Conservation (phyloP, 2,329 filamentous ascomycete genomes). For the Harringtonia lauricola region DNA sequence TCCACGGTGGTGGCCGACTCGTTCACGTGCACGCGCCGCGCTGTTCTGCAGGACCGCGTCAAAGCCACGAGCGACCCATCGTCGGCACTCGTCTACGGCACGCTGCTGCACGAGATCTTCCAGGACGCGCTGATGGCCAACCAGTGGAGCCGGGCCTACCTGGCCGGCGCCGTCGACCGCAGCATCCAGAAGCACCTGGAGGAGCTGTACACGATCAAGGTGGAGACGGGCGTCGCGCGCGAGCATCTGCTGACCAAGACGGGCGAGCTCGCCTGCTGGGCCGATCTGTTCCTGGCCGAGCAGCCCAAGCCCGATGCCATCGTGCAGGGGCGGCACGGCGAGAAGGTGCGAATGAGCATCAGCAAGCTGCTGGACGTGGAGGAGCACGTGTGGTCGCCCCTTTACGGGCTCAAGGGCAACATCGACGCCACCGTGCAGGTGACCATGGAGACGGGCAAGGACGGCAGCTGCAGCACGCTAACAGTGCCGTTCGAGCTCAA, state of each 20-base stretch:
- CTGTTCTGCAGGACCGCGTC: conserved; percentile 87
- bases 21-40: conserved; percentile 79
- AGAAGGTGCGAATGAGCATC: conserved; percentile 70
- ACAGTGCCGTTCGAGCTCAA: conserved; percentile 94
- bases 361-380: conserved; percentile 94
- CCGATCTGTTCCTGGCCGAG: conserved; percentile 63
- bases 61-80: conserved; percentile 78
- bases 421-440: conserved; percentile 95
- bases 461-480: conserved; percentile 34
- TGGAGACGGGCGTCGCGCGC: conserved; percentile 59
- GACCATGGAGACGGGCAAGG: conserved; percentile 52
- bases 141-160: conserved; percentile 61
- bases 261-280: conserved; percentile 73
- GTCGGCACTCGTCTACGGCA: conserved; percentile 79
- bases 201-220: conserved; percentile 78
- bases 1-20: conserved; percentile 95
- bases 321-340: conserved; percentile 68
- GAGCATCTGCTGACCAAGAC: conserved; percentile 78
- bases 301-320: conserved; percentile 61
- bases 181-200: conserved; percentile 73
- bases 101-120: conserved; percentile 89
- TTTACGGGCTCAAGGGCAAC: conserved; percentile 94
- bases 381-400: conserved; percentile 96
- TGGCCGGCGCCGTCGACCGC: conserved; percentile 54
- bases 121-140: conserved; percentile 81